Percentiles rank a stretch among this genome's conserved stretches.
These are phyloP conservation scores for Tolypocladium tropicale DNA, from an alignment of 2,329 filamentous ascomycete species.

Conservation along the genomic window DNA sequence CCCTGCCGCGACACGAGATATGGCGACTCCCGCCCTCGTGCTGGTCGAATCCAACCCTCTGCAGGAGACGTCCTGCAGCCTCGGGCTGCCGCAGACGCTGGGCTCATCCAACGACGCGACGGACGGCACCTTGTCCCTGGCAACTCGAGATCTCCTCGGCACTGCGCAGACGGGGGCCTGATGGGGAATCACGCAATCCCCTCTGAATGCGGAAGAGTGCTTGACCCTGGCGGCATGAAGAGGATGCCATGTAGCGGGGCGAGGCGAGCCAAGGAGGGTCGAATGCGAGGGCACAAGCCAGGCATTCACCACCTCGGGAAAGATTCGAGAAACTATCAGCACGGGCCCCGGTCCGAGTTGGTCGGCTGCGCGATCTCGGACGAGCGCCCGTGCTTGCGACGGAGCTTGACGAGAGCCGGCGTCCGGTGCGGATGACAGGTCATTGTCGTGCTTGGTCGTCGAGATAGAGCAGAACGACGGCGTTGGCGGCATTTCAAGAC, in stretches of 20 bases:
- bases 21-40: too few species aligned
- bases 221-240: not conserved
- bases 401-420: not conserved
- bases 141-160: too few species aligned
- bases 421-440: not conserved
- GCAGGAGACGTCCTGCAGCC: too few species aligned
- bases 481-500: not conserved
- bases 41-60: too few species aligned
- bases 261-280: not conserved
- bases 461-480: not conserved
- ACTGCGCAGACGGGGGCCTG: too few species aligned
- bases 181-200: too few species aligned
- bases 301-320: not conserved
- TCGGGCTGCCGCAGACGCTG: too few species aligned
- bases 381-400: not conserved
- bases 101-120: too few species aligned
- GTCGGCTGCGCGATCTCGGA: not conserved
- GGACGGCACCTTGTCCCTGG: too few species aligned
- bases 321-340: not conserved
- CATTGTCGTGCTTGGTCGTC: too few species aligned
- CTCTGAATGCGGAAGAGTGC: too few species aligned
- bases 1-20: too few species aligned
- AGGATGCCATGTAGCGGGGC: not conserved
- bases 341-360: not conserved
- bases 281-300: not conserved